Percentiles rank a stretch among this genome's conserved stretches.
Conservation (phyloP, 192 early-diverging fungal genomes). For the Linnemannia zychae region DNA sequence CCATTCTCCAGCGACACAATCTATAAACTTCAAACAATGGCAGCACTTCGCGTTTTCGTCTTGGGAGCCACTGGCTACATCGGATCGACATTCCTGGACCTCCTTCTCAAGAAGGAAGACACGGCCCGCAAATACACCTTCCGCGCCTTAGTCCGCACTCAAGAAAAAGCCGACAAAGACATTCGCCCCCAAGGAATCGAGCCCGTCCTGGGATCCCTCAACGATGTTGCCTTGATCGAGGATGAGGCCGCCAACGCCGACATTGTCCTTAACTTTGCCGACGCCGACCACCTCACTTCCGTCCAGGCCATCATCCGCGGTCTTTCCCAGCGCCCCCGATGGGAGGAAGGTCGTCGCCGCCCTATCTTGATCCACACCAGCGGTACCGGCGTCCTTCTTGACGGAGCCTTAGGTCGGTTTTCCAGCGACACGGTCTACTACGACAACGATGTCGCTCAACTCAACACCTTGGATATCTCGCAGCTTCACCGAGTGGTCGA, state of each 20-base stretch:
- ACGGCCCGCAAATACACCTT: not conserved
- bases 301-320: slow-evolving; percentile 35
- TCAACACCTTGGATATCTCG: not conserved
- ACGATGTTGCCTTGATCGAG: slow-evolving; percentile 14
- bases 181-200: slow-evolving; percentile 36
- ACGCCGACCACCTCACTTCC: slow-evolving; percentile 42
- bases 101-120: slow-evolving; percentile 29
- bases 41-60: slow-evolving; percentile 35
- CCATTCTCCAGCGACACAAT: not conserved
- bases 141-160: slow-evolving; percentile 39
- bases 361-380: slow-evolving; percentile 53
- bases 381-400: slow-evolving; percentile 43
- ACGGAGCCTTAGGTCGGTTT: slow-evolving; percentile 15
- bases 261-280: slow-evolving; percentile 33
- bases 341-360: slow-evolving; percentile 13
- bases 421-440: slow-evolving; percentile 24
- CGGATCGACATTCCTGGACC: slow-evolving; percentile 27
- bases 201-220: slow-evolving; percentile 46
- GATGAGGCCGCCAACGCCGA: slow-evolving; percentile 38
- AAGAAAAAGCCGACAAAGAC: slow-evolving; percentile 24
- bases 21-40: slow-evolving; percentile 17
- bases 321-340: slow-evolving; percentile 8
- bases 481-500: slow-evolving; percentile 45
- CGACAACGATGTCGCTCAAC: slow-evolving; percentile 29
- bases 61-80: slow-evolving; percentile 46